Conservation (phyloP, 2,329 filamentous ascomycete species). For the Diaporthe batatas region DNA sequence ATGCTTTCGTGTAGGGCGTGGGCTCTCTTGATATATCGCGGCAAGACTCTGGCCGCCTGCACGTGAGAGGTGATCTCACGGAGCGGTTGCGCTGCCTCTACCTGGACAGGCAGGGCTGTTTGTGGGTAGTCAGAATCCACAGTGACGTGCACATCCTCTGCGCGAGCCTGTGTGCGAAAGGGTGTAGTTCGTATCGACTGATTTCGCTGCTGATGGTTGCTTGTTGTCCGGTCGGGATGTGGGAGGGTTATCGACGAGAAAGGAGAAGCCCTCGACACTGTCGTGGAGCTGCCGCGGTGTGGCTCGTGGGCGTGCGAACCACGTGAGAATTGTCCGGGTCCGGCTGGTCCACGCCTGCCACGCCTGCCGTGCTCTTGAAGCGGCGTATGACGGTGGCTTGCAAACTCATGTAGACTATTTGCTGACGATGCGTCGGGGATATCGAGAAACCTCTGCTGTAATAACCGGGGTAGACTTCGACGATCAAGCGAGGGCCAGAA, state of each 20-base stretch:
- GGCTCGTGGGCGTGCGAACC: conserved; percentile 16
- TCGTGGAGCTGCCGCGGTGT: background rate
- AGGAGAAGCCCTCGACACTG: background rate
- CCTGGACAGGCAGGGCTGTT: background rate
- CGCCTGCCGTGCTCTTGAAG: background rate
- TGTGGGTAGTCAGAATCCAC: conserved; percentile 20
- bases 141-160: conserved; percentile 8
- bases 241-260: background rate
- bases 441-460: conserved; percentile 10
- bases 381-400: conserved; percentile 2
- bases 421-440: conserved; percentile 22
- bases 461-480: conserved; percentile 11
- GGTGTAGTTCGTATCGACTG: conserved; percentile 10
- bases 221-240: background rate
- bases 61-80: conserved; percentile 14
- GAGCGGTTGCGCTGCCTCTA: conserved; percentile 2
- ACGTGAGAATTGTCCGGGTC: conserved; percentile 20
- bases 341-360: background rate
- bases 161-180: background rate
- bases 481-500: conserved; percentile 24
- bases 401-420: conserved; percentile 17
- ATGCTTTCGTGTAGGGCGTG: background rate
- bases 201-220: conserved; percentile 13
- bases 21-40: conserved; percentile 34
- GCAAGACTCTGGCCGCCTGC: conserved; percentile 18